Evolutionary conservation across 257 asterid genomes (phyloP).

Genomic region (Phtheirospermum japonicum): DNA sequence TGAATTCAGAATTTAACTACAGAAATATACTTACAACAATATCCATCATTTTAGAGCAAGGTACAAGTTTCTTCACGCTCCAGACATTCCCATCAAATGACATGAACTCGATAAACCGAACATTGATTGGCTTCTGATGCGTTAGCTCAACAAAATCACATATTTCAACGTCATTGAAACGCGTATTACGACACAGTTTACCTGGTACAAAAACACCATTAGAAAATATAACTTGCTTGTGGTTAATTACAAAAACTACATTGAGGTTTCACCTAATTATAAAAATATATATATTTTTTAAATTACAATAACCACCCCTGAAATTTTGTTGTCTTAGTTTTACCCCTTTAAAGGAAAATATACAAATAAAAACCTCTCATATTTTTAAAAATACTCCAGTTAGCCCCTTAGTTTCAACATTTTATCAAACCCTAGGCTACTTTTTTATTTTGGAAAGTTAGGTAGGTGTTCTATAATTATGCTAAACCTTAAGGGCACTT

Average conservation of each 20-base stretch:
- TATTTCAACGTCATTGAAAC: constrained; percentile 95
- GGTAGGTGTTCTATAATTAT: no score
- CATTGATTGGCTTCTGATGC: constrained; percentile 86
- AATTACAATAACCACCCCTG: no score
- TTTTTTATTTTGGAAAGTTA: no score
- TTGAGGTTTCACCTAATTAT: no score
- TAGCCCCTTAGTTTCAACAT: background rate
- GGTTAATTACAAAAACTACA: no score
- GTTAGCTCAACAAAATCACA: constrained; percentile 91
- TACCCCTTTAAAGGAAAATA: no score
- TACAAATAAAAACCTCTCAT: no score
- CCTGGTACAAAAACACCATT: constrained; percentile 48
- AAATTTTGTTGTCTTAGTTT: no score
- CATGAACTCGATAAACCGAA: constrained; percentile 95
- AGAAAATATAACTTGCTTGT: constrained; percentile 15
- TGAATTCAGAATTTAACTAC: constrained; percentile 20
- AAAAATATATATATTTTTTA: no score
- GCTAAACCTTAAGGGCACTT: no score
- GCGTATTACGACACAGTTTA: constrained; percentile 97
- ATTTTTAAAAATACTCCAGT: no score
- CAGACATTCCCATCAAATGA: constrained; percentile 98
- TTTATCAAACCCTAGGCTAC: background rate
- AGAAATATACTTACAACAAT: constrained; percentile 76
- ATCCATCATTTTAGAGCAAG: constrained; percentile 90
- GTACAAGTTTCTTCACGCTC: constrained; percentile 96